Evolutionary conservation across 148 eudicot genomes (phyloP).

Genomic region (Camellia lanceoleosa): DNA sequence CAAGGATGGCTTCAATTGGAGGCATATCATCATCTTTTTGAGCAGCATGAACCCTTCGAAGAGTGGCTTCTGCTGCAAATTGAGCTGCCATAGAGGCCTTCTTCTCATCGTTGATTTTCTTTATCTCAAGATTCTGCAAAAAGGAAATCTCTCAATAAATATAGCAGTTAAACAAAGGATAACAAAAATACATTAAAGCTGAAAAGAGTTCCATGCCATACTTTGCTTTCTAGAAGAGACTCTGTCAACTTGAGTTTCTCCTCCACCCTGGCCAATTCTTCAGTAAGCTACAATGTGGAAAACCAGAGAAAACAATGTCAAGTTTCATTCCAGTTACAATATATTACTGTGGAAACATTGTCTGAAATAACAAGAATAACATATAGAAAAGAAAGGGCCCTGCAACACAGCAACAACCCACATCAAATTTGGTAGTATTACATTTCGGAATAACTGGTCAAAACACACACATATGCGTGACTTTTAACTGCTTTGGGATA

Average conservation of each 20-base stretch:
- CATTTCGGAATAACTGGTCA: neutral
- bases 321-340: neutral
- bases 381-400: neutral
- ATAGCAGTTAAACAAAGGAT: neutral
- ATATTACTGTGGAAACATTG: neutral
- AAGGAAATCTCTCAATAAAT: constrained; percentile 9
- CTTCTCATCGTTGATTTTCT: constrained; percentile 79
- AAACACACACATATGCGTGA: neutral
- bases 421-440: neutral
- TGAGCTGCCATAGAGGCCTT: constrained; percentile 88
- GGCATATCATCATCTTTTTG: constrained; percentile 90
- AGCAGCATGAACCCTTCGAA: constrained; percentile 83
- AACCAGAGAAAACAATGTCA: constrained; percentile 10
- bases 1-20: constrained; percentile 82
- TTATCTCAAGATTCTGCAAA: constrained; percentile 72
- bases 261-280: constrained; percentile 60
- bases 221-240: constrained; percentile 72
- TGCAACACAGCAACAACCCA: constrained; percentile 8
- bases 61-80: constrained; percentile 85
- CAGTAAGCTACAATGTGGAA: constrained; percentile 52
- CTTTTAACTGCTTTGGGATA: neutral
- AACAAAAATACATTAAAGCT: neutral
- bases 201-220: constrained; percentile 21
- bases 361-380: neutral
- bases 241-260: constrained; percentile 72